phyloP scores from a whole-genome alignment of 2,329 filamentous ascomycete genomes.

The Clonostachys rosea region DNA sequence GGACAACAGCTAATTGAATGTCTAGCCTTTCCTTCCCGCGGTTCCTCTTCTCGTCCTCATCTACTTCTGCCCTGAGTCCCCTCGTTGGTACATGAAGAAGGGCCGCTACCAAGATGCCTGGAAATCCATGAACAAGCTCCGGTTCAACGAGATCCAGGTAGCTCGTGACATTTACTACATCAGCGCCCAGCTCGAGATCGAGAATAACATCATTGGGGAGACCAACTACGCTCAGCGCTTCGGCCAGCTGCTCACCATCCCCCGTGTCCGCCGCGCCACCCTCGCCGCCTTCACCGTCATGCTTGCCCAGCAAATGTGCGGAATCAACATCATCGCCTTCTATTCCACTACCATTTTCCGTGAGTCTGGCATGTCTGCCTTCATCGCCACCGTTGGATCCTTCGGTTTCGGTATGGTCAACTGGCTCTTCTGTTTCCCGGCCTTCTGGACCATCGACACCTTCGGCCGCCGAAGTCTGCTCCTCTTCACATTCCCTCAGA shows the following conservation, averaged over 20 bases:
- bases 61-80: constrained; percentile 61
- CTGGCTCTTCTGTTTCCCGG: constrained; percentile 63
- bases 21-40: constrained; percentile 48
- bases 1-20: too few relatives aligned
- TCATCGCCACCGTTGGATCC: constrained; percentile 44
- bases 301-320: constrained; percentile 70
- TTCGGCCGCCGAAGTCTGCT: constrained; percentile 58
- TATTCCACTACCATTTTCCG: constrained; percentile 62
- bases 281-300: constrained; percentile 77
- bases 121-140: constrained; percentile 43
- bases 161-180: constrained; percentile 57
- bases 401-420: constrained; percentile 51
- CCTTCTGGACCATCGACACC: constrained; percentile 64
- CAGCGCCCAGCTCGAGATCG: constrained; percentile 34
- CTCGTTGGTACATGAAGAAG: constrained; percentile 64
- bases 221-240: constrained; percentile 41
- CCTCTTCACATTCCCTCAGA: constrained; percentile 62
- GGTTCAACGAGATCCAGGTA: constrained; percentile 49
- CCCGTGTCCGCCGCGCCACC: constrained; percentile 65
- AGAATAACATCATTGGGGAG: constrained; percentile 27
- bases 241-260: constrained; percentile 61
- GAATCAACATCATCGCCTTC: constrained; percentile 68
- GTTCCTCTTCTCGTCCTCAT: constrained; percentile 48
- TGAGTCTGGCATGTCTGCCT: constrained; percentile 49
- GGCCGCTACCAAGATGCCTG: constrained; percentile 56